Evolutionary conservation across 345 rosid species (phyloP).

Genomic region (Hevea brasiliensis): DNA sequence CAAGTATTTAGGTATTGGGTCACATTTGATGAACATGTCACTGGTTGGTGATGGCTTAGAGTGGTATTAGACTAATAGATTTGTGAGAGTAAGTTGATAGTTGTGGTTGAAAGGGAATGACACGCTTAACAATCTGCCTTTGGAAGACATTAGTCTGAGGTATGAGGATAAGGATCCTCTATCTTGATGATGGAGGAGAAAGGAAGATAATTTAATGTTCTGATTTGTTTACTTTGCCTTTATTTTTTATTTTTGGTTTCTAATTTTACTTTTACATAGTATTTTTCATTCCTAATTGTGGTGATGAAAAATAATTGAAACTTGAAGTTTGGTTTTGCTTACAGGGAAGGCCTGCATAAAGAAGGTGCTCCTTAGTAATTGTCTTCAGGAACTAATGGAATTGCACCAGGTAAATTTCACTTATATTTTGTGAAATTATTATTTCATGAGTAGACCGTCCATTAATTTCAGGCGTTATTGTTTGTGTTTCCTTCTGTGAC

Average conservation of each 20-base stretch:
- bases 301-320: slow-evolving; percentile 13
- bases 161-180: neutral
- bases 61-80: neutral
- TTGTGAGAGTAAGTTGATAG: neutral
- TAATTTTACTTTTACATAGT: no score
- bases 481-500: neutral
- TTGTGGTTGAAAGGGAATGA: neutral
- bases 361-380: slow-evolving; percentile 91
- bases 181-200: neutral
- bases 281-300: neutral
- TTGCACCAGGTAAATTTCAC: slow-evolving; percentile 74
- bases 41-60: neutral
- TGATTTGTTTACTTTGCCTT: no score
- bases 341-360: slow-evolving; percentile 96
- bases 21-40: neutral
- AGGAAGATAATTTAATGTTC: no score
- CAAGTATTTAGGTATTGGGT: neutral
- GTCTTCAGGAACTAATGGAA: slow-evolving; percentile 99
- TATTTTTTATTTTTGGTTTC: no score
- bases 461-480: neutral
- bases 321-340: slow-evolving; percentile 16
- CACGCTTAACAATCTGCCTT: neutral
- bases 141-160: neutral
- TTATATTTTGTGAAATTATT: no score
- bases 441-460: neutral